These are phyloP conservation scores for Cystobasidium onofrii DNA, from an alignment of 768 basidiomycete genomes.

Conservation along the genomic window DNA sequence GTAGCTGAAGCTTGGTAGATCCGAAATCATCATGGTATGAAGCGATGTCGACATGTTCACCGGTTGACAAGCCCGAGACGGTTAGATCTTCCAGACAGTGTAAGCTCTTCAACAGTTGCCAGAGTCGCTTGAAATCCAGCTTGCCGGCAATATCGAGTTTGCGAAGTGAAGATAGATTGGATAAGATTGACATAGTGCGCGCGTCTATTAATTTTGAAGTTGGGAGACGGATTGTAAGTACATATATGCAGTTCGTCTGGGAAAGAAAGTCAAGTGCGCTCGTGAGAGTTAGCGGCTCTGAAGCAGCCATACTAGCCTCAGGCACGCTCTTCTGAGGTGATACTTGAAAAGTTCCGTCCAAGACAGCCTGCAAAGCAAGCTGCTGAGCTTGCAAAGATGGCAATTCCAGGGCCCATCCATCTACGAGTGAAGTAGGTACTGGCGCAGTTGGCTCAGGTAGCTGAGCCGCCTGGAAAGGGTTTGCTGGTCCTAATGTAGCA, in stretches of 20 bases:
- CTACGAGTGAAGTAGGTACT: not conserved
- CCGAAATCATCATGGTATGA: not conserved
- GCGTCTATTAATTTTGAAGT: not conserved
- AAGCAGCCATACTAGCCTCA: too few species aligned
- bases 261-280: not conserved
- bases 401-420: not conserved
- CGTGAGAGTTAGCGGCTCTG: not conserved
- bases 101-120: not conserved
- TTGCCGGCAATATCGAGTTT: constrained; percentile 5
- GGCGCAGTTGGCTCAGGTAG: not conserved
- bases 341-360: not conserved
- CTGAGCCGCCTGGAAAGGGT: not conserved
- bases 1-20: not conserved
- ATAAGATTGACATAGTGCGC: not conserved
- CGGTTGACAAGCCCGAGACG: not conserved
- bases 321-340: not conserved
- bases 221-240: not conserved
- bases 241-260: not conserved
- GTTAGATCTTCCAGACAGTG: not conserved
- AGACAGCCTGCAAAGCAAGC: not conserved
- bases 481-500: not conserved
- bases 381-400: not conserved
- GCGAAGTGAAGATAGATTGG: not conserved
- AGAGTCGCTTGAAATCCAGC: not conserved
- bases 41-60: not conserved